Evolutionary conservation across 1,139 yeast species (phyloP).

Genomic region (Suhomyces atakaporum): DNA sequence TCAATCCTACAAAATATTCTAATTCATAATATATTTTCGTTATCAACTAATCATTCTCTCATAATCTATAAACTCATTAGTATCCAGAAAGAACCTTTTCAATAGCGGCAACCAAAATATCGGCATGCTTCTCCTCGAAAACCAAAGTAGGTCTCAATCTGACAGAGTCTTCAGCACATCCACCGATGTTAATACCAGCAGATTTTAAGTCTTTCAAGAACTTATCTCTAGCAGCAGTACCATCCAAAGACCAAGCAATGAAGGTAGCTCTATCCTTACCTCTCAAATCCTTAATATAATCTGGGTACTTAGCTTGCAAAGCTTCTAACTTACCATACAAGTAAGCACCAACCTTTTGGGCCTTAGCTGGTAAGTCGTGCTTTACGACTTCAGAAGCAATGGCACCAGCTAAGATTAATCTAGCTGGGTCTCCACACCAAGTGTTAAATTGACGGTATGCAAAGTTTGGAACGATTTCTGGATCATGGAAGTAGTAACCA

Average conservation of each 20-base stretch:
- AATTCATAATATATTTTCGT: no score
- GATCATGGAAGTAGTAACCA: conserved; percentile 76
- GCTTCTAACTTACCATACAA: conserved; percentile 53
- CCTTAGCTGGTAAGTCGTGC: conserved; percentile 56
- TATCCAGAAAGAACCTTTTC: conserved; percentile 49
- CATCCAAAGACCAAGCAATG: conserved; percentile 72
- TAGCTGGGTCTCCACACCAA: conserved; percentile 89
- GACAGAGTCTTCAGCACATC: conserved; percentile 73
- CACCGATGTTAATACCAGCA: conserved; percentile 75
- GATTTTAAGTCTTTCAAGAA: conserved; percentile 58
- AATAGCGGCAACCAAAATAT: conserved; percentile 54
- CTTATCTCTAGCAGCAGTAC: conserved; percentile 55
- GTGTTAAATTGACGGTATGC: conserved; percentile 88
- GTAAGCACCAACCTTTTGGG: conserved; percentile 64
- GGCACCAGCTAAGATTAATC: conserved; percentile 70
- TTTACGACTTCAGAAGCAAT: conserved; percentile 64
- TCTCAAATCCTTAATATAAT: conserved; percentile 56
- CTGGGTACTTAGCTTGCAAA: conserved; percentile 55
- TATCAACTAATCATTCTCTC: neutral
- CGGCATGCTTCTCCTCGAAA: conserved; percentile 77
- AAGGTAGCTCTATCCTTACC: conserved; percentile 77
- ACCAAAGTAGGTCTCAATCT: conserved; percentile 78
- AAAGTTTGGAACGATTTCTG: conserved; percentile 65
- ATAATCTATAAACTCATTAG: conserved; percentile 15
- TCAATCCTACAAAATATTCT: no score